Conservation (phyloP, 768 basidiomycete genomes). For the Suillus variegatus region DNA sequence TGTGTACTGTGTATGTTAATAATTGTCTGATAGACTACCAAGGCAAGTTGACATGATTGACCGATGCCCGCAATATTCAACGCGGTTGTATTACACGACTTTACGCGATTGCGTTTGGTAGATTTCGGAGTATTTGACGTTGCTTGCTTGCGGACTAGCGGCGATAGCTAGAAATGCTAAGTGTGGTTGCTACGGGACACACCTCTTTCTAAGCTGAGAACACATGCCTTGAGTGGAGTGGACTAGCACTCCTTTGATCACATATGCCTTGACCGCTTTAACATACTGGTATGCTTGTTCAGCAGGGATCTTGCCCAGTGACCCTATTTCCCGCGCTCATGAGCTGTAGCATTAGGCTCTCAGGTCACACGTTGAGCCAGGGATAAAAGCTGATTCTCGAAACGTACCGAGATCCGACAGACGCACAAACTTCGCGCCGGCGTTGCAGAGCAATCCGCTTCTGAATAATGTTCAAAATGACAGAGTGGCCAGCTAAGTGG, state of each 20-base stretch:
- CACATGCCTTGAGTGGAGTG: background rate
- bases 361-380: background rate
- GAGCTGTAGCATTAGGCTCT: background rate
- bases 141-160: too few species aligned
- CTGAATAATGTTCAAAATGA: background rate
- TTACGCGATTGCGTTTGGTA: too few species aligned
- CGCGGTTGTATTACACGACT: background rate
- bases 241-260: background rate
- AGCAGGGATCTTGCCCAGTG: background rate
- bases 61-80: background rate
- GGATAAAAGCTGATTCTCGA: background rate
- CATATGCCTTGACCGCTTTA: background rate
- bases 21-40: background rate
- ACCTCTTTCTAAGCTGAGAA: background rate
- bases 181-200: background rate
- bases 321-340: background rate
- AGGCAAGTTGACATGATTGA: background rate
- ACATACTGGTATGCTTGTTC: background rate
- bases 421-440: background rate
- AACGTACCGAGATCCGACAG: background rate
- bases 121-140: too few species aligned
- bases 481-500: background rate
- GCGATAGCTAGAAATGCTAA: background rate
- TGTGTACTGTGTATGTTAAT: too few species aligned
- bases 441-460: too few species aligned